Evolutionary conservation across 768 basidiomycete genomes (phyloP).

Genomic region (Chlorophyllum brunneum): DNA sequence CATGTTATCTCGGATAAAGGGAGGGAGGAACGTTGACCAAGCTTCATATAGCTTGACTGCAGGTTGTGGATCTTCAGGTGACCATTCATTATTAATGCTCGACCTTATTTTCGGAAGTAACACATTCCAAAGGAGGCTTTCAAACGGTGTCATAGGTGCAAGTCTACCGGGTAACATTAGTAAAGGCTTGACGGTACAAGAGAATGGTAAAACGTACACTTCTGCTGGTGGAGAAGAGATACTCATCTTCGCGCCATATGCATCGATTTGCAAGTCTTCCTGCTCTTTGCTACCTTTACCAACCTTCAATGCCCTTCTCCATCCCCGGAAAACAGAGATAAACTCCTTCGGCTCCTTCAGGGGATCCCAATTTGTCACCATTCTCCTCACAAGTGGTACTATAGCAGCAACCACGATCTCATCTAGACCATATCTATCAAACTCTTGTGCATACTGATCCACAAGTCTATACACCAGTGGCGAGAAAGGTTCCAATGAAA

Average conservation of each 20-base stretch:
- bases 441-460: constrained; percentile 66
- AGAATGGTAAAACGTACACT: constrained; percentile 17
- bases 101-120: constrained; percentile 97
- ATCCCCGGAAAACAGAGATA: constrained; percentile 60
- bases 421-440: constrained; percentile 75
- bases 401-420: constrained; percentile 94
- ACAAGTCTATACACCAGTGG: constrained; percentile 71
- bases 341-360: constrained; percentile 70
- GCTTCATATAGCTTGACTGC: constrained; percentile 82
- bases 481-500: constrained; percentile 69
- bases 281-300: constrained; percentile 37
- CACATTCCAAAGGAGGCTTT: constrained; percentile 88
- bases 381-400: constrained; percentile 71
- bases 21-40: constrained; percentile 85
- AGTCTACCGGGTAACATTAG: constrained; percentile 36
- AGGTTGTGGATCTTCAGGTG: constrained; percentile 63
- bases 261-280: constrained; percentile 43
- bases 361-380: constrained; percentile 79
- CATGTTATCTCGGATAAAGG: constrained; percentile 91
- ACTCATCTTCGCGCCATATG: constrained; percentile 48
- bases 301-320: constrained; percentile 67
- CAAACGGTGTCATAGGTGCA: constrained; percentile 86
- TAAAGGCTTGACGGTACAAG: background rate
- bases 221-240: constrained; percentile 30
- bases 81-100: constrained; percentile 94